These are phyloP conservation scores for Lactarius psammicola DNA, from an alignment of 768 basidiomycete species.

Conservation along the genomic window DNA sequence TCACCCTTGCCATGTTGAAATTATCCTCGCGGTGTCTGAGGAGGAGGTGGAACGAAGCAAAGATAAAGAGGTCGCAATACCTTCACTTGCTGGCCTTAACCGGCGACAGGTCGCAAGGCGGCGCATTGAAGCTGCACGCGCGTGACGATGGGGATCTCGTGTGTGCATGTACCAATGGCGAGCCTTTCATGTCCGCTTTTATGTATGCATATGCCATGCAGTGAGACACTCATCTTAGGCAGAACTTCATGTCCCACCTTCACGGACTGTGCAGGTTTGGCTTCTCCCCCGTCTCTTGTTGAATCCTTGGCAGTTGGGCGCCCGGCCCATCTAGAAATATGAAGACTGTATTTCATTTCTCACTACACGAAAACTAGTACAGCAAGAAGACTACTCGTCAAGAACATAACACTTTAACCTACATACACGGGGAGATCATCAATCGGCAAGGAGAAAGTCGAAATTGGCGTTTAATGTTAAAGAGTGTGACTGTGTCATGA, in stretches of 20 bases:
- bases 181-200: conserved; percentile 31
- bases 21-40: conserved; percentile 79
- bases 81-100: conserved; percentile 67
- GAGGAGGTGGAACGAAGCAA: conserved; percentile 90
- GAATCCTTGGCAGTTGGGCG: not conserved
- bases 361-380: conserved; percentile 1
- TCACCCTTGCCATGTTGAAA: conserved; percentile 94
- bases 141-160: conserved; percentile 39
- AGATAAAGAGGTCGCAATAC: conserved; percentile 61
- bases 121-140: conserved; percentile 81
- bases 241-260: not conserved
- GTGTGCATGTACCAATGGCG: conserved; percentile 23
- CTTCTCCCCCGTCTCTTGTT: not conserved
- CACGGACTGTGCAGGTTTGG: not conserved
- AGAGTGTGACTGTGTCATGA: conserved; percentile 4
- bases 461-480: not conserved
- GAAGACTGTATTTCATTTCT: conserved; percentile 1
- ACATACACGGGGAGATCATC: conserved; percentile 8
- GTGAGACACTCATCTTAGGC: conserved; percentile 15
- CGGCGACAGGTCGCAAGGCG: conserved; percentile 83
- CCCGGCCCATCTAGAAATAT: not conserved
- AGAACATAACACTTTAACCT: conserved; percentile 10
- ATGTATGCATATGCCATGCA: conserved; percentile 29
- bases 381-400: not conserved
- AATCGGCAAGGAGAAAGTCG: not conserved